Evolutionary conservation across 345 rosid genomes (phyloP).

Genomic region (Clausena lansium): DNA sequence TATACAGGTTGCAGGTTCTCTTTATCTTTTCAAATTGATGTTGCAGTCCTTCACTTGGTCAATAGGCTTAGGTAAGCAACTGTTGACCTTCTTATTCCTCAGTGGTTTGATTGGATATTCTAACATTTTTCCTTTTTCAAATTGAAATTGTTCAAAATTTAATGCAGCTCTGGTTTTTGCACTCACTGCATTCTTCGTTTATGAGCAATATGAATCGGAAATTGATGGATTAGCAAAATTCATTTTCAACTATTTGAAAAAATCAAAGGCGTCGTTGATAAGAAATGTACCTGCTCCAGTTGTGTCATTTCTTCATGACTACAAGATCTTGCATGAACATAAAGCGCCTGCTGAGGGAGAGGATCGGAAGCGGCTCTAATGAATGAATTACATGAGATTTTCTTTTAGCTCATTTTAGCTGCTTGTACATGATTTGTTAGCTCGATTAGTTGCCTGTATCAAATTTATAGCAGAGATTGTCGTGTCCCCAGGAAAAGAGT

Average conservation of each 20-base stretch:
- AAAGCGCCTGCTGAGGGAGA: conserved; percentile 1
- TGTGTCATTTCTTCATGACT: conserved; percentile 18
- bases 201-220: conserved; percentile 80
- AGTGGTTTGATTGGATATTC: neutral
- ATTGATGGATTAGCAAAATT: conserved; percentile 44
- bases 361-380: neutral
- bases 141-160: conserved; percentile 20
- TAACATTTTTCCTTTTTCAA: neutral
- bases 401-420: neutral
- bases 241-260: conserved; percentile 23
- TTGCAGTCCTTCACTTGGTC: conserved; percentile 35
- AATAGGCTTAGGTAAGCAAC: conserved; percentile 53
- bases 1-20: conserved; percentile 43
- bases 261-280: conserved; percentile 25
- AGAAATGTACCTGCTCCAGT: conserved; percentile 33
- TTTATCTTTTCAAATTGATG: conserved; percentile 46
- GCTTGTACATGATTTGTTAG: conserved; percentile 17
- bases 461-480: neutral
- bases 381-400: neutral
- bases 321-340: conserved; percentile 10
- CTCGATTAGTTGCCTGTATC: conserved; percentile 10
- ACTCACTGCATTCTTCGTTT: conserved; percentile 74
- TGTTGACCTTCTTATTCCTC: neutral
- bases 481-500: neutral
- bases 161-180: conserved; percentile 63